Evolutionary conservation across 371 early-diverging fungal species (phyloP).

Genomic region (Mortierella sp.): DNA sequence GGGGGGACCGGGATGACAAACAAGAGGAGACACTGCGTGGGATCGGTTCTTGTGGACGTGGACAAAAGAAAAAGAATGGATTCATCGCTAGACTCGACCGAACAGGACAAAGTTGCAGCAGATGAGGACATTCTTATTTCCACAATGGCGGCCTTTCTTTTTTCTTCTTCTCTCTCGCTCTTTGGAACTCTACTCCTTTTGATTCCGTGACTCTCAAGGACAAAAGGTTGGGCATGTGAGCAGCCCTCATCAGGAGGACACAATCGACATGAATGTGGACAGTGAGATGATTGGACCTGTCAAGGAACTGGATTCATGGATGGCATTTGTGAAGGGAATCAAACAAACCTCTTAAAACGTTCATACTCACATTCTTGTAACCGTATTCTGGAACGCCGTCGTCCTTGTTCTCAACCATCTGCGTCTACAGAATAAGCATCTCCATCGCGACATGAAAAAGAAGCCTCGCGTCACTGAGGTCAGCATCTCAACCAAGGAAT

Average conservation of each 20-base stretch:
- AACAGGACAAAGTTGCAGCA: not conserved
- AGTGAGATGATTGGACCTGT: conserved; percentile 1
- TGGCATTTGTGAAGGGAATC: conserved; percentile 2
- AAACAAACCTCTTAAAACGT: not conserved
- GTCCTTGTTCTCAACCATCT: conserved; percentile 14
- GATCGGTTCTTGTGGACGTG: not conserved
- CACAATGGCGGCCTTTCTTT: too few species aligned
- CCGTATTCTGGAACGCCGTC: conserved; percentile 13
- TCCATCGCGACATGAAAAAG: conserved; percentile 61
- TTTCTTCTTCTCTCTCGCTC: too few species aligned
- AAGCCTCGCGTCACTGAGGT: conserved; percentile 64
- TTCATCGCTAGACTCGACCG: not conserved
- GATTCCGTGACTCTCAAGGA: too few species aligned
- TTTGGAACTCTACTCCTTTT: too few species aligned
- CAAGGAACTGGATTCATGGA: not conserved
- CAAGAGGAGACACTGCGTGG: too few species aligned
- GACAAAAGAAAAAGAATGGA: not conserved
- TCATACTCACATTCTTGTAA: conserved; percentile 31
- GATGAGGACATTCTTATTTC: not conserved
- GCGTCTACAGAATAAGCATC: conserved; percentile 48
- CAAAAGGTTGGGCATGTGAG: too few species aligned
- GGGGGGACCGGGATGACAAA: not conserved
- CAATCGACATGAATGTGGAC: not conserved
- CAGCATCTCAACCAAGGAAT: conserved; percentile 13
- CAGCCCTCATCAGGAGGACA: too few species aligned